phyloP scores from a whole-genome alignment of 2,329 filamentous ascomycete species.

The Botrytis paeoniae region DNA sequence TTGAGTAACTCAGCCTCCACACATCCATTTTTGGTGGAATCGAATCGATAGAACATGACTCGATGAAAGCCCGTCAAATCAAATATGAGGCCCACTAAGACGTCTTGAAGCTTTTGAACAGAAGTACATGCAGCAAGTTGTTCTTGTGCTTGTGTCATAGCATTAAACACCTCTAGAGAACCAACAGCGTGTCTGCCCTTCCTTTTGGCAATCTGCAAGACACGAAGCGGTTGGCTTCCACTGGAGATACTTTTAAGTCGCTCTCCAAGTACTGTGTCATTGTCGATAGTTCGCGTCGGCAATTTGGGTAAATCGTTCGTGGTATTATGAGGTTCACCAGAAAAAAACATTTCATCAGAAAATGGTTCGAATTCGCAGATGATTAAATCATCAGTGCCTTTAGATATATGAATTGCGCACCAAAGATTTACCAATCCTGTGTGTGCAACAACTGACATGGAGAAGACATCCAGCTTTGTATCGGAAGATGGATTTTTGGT shows the following conservation, averaged over 20 bases:
- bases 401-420: conserved; percentile 43
- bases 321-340: conserved; percentile 45
- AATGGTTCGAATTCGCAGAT: conserved; percentile 89
- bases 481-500: conserved; percentile 37
- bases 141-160: conserved; percentile 88
- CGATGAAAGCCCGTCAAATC: conserved; percentile 88
- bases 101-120: conserved; percentile 72
- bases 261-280: conserved; percentile 71
- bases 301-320: conserved; percentile 46
- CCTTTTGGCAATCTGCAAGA: conserved; percentile 71
- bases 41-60: conserved; percentile 92
- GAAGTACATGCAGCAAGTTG: conserved; percentile 71
- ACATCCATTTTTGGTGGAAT: conserved; percentile 49
- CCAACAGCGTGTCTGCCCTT: conserved; percentile 55
- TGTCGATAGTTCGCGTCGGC: conserved; percentile 71
- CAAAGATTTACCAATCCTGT: conserved; percentile 15
- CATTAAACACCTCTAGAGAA: conserved; percentile 86
- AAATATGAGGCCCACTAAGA: conserved; percentile 80
- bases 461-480: conserved; percentile 86
- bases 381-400: conserved; percentile 63
- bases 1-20: conserved; percentile 87
- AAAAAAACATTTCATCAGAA: conserved; percentile 56
- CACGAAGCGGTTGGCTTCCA: conserved; percentile 71
- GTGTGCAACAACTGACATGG: conserved; percentile 50
- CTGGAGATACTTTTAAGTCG: conserved; percentile 72